phyloP scores from a whole-genome alignment of 768 basidiomycete genomes.

The Naematelia encephala region DNA sequence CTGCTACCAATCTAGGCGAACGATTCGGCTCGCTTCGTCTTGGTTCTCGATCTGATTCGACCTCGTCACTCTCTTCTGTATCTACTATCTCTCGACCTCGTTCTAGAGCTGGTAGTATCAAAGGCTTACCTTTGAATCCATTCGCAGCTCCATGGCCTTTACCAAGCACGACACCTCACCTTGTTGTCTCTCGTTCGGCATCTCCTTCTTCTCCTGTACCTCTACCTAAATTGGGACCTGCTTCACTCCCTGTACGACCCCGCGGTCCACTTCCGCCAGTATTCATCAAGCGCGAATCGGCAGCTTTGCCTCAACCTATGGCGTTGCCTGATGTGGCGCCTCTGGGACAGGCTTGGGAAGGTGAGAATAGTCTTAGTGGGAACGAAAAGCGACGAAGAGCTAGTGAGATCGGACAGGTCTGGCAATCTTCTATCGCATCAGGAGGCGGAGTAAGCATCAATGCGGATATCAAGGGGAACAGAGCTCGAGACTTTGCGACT shows the following conservation, averaged over 20 bases:
- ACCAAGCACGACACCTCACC: constrained; percentile 2
- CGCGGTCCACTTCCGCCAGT: constrained; percentile 31
- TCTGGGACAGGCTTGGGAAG: constrained; percentile 32
- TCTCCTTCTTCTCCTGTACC: background rate
- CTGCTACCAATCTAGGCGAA: constrained; percentile 1
- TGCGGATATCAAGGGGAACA: background rate
- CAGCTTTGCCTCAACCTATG: constrained; percentile 40
- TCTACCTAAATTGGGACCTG: background rate
- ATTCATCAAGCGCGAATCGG: constrained; percentile 35
- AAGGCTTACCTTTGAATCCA: constrained; percentile 3
- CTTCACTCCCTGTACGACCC: constrained; percentile 22
- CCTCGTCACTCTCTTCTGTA: constrained; percentile 4
- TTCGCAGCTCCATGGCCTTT: constrained; percentile 13
- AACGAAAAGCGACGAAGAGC: constrained; percentile 34
- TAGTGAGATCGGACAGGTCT: constrained; percentile 17
- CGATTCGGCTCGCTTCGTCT: constrained; percentile 6
- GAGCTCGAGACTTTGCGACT: background rate
- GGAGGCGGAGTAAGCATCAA: background rate
- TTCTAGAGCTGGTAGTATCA: background rate
- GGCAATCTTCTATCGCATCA: background rate
- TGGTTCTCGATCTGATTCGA: constrained; percentile 1
- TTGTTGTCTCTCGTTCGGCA: background rate
- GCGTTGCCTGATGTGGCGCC: constrained; percentile 30
- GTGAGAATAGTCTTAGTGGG: constrained; percentile 27
- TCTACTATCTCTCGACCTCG: constrained; percentile 1